phyloP scores from a whole-genome alignment of 129 eudicot genomes.

The Pittosporum tobira region DNA sequence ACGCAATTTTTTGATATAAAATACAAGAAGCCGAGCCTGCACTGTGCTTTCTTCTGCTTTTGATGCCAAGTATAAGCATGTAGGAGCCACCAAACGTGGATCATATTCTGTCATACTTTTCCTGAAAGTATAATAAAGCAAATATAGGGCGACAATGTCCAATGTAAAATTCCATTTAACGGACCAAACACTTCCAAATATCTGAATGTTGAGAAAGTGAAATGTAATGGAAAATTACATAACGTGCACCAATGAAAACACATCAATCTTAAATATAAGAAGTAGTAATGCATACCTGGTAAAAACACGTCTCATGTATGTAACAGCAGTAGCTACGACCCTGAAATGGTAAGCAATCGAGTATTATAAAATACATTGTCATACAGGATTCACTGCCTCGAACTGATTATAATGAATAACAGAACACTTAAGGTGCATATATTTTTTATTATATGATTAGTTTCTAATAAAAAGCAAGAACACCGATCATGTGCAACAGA shows the following conservation, averaged over 20 bases:
- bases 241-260: neutral
- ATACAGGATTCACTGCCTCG: neutral
- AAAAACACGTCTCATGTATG: slow-evolving; percentile 96
- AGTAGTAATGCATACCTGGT: slow-evolving; percentile 42
- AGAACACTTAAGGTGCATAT: too few relatives aligned
- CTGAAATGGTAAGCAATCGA: slow-evolving; percentile 33
- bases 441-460: too few relatives aligned
- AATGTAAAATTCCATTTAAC: neutral
- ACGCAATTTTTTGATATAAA: slow-evolving; percentile 78
- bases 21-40: slow-evolving; percentile 88
- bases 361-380: neutral
- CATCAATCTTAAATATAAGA: too few relatives aligned
- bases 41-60: slow-evolving; percentile 99
- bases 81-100: slow-evolving; percentile 95
- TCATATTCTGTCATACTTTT: slow-evolving; percentile 84
- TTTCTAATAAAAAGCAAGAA: neutral
- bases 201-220: too few relatives aligned
- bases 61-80: slow-evolving; percentile 94
- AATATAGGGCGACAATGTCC: neutral
- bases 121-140: slow-evolving; percentile 27
- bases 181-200: neutral
- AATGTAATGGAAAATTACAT: neutral
- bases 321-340: slow-evolving; percentile 97
- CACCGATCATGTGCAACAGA: neutral
- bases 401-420: slow-evolving; percentile 9